These are phyloP conservation scores for Aspergillus carbonarius DNA, from an alignment of 2,329 filamentous ascomycete genomes.

Conservation along the genomic window DNA sequence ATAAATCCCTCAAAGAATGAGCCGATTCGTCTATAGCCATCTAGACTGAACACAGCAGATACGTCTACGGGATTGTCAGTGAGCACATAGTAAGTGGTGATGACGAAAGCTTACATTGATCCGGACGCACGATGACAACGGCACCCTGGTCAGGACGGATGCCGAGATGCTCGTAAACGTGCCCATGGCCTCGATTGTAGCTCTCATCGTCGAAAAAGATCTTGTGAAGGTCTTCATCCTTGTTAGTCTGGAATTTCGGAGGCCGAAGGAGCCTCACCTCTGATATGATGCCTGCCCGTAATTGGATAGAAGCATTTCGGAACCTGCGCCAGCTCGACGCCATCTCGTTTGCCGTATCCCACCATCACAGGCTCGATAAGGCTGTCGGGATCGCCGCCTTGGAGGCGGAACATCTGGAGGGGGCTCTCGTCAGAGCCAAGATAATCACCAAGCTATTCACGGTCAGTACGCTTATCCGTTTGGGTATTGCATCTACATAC, in stretches of 20 bases:
- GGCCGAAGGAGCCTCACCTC: slow-evolving; percentile 41
- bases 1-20: slow-evolving; percentile 39
- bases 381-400: slow-evolving; percentile 49
- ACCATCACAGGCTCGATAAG: slow-evolving; percentile 60
- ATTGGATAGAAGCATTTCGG: slow-evolving; percentile 57
- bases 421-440: slow-evolving; percentile 44
- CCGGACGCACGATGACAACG: slow-evolving; percentile 58
- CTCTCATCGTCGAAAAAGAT: slow-evolving; percentile 57
- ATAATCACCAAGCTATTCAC: slow-evolving; percentile 40
- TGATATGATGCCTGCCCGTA: slow-evolving; percentile 56
- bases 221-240: slow-evolving; percentile 55
- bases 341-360: slow-evolving; percentile 48
- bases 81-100: background rate
- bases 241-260: background rate
- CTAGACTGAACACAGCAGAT: slow-evolving; percentile 37
- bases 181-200: slow-evolving; percentile 57
- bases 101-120: slow-evolving; percentile 54
- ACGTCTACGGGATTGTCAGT: slow-evolving; percentile 32
- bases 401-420: slow-evolving; percentile 45
- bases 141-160: slow-evolving; percentile 49
- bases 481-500: slow-evolving; percentile 28
- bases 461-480: slow-evolving; percentile 7
- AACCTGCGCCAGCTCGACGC: slow-evolving; percentile 54
- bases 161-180: slow-evolving; percentile 58
- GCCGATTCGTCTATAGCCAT: slow-evolving; percentile 33